phyloP scores from a whole-genome alignment of 805 yeast genomes.

The Yarrowia porcina region DNA sequence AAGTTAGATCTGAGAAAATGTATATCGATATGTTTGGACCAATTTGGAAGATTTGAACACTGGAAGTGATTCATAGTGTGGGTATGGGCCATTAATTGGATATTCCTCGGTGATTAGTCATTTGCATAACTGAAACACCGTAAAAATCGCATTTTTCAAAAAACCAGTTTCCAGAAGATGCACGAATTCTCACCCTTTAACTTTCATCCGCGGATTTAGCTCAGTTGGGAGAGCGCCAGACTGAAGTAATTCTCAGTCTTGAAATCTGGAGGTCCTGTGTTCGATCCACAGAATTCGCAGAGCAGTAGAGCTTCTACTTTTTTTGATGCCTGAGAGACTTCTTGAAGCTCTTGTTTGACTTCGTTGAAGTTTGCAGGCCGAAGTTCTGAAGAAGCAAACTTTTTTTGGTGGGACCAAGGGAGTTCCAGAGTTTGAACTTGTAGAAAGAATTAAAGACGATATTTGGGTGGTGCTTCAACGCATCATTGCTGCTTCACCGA shows the following conservation, averaged over 20 bases:
- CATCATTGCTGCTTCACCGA: too few species aligned
- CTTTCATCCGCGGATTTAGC: slow-evolving; percentile 32
- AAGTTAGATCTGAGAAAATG: not conserved
- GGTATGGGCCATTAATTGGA: too few species aligned
- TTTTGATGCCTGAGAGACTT: not conserved
- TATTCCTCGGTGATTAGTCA: too few species aligned
- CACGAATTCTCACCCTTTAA: not conserved
- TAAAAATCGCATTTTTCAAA: not conserved
- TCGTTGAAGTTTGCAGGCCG: too few species aligned
- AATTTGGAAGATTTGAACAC: not conserved
- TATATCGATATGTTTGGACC: not conserved
- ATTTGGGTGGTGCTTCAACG: too few species aligned
- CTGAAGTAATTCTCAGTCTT: slow-evolving; percentile 33
- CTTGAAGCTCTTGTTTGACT: too few species aligned
- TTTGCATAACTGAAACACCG: too few species aligned
- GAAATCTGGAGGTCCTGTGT: slow-evolving; percentile 75
- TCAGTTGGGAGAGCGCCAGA: slow-evolving; percentile 44
- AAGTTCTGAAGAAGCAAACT: too few species aligned
- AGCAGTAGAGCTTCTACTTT: slow-evolving; percentile 29
- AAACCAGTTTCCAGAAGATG: not conserved
- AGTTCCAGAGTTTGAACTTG: too few species aligned
- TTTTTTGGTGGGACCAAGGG: too few species aligned
- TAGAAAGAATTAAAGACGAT: too few species aligned
- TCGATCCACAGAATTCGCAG: slow-evolving; percentile 62
- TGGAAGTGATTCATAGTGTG: too few species aligned